These are phyloP conservation scores for Pelargonium australe DNA, from an alignment of 441 rosid species.

Conservation along the genomic window DNA sequence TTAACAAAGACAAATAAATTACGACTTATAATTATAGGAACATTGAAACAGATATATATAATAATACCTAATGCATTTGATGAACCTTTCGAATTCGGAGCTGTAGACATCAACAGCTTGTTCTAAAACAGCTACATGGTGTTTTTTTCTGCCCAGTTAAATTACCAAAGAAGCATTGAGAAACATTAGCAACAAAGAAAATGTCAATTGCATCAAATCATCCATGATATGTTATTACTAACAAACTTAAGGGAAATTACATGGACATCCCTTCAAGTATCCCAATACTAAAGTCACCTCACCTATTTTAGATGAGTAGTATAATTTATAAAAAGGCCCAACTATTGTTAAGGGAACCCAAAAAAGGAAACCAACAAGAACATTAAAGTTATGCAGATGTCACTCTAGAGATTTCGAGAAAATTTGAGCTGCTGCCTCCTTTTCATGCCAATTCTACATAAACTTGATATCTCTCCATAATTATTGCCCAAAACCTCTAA, in stretches of 20 bases:
- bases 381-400: background rate
- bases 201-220: background rate
- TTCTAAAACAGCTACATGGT: constrained; percentile 51
- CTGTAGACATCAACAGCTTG: constrained; percentile 68
- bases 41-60: no score
- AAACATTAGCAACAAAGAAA: constrained; percentile 22
- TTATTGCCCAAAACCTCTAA: background rate
- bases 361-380: background rate
- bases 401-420: no score
- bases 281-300: background rate
- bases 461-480: background rate
- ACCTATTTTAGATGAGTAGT: background rate
- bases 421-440: no score
- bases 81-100: constrained; percentile 72
- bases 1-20: background rate
- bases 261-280: background rate
- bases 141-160: constrained; percentile 40
- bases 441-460: no score
- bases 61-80: constrained; percentile 66
- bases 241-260: no score
- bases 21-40: no score
- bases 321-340: background rate
- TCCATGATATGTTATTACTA: background rate
- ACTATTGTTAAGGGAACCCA: background rate
- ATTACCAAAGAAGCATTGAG: constrained; percentile 17